Conservation (phyloP, 805 yeast species). For the Saccharomycopsis schoenii region DNA sequence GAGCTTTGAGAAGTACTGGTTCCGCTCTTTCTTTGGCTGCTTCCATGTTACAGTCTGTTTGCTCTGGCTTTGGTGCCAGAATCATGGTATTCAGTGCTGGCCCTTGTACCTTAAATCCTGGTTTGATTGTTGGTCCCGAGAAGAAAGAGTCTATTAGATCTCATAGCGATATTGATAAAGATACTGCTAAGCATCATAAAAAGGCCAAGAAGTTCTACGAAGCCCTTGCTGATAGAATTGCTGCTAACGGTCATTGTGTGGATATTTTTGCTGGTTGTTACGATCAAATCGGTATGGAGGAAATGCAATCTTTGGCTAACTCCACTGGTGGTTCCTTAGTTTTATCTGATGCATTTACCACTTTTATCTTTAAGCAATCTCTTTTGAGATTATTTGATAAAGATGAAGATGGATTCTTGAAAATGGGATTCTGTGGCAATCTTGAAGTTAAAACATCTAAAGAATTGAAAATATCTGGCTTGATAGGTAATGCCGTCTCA, state of each 20-base stretch:
- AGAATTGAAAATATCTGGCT: constrained; percentile 83
- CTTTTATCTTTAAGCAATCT: constrained; percentile 89
- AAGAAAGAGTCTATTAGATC: constrained; percentile 95
- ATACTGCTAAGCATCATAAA: constrained; percentile 76
- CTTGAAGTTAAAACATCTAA: constrained; percentile 79
- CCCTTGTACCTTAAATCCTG: constrained; percentile 91
- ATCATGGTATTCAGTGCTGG: constrained; percentile 89
- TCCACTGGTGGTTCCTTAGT: constrained; percentile 85
- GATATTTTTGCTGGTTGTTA: constrained; percentile 93
- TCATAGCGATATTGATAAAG: constrained; percentile 92
- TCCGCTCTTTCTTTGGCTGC: constrained; percentile 83
- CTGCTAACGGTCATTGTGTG: constrained; percentile 66
- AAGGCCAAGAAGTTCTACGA: constrained; percentile 81
- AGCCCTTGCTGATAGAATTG: constrained; percentile 58
- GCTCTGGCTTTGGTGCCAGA: constrained; percentile 80
- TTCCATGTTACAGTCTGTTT: constrained; percentile 69
- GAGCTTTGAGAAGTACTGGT: constrained; percentile 90
- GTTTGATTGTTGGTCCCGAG: constrained; percentile 84
- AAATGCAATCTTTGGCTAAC: constrained; percentile 80
- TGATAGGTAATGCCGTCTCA: constrained; percentile 88
- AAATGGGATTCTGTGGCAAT: constrained; percentile 84
- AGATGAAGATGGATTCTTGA: constrained; percentile 78
- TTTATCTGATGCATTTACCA: constrained; percentile 86
- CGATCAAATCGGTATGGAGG: constrained; percentile 91
- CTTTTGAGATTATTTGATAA: constrained; percentile 78